Evolutionary conservation across 2,329 filamentous ascomycete species (phyloP).

Genomic region (Ophioceras dolichostomum): DNA sequence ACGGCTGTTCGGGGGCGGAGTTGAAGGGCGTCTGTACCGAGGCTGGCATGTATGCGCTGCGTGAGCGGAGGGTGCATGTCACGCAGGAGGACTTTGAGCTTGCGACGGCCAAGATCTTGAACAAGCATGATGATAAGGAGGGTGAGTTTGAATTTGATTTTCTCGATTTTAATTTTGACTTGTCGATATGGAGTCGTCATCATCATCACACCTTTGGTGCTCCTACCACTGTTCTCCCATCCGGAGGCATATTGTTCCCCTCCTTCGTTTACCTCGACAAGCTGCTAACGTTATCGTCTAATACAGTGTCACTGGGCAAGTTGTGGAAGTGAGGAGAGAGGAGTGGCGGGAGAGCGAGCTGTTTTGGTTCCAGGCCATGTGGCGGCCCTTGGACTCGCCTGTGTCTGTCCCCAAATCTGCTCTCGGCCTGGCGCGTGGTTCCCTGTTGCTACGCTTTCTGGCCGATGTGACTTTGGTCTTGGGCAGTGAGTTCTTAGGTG

Average conservation of each 20-base stretch:
- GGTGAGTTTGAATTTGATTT: slow-evolving; percentile 25
- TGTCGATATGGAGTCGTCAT: no score
- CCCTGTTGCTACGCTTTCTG: no score
- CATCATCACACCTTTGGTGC: no score
- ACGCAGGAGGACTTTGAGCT: slow-evolving; percentile 99
- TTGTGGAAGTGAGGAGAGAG: slow-evolving; percentile 39
- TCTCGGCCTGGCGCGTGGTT: no score
- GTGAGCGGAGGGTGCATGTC: slow-evolving; percentile 92
- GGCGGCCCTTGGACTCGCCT: no score
- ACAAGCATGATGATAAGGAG: slow-evolving; percentile 99
- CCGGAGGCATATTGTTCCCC: no score
- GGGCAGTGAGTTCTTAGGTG: no score
- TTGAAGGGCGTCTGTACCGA: slow-evolving; percentile 98
- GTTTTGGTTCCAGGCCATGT: background rate
- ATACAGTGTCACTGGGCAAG: slow-evolving; percentile 54
- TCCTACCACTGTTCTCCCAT: no score
- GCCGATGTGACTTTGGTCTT: no score
- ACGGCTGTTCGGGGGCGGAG: slow-evolving; percentile 93
- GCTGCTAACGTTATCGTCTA: slow-evolving; percentile 3
- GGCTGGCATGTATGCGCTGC: slow-evolving; percentile 93
- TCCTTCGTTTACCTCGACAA: no score
- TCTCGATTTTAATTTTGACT: no score
- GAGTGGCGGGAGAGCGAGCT: background rate
- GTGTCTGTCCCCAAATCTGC: no score
- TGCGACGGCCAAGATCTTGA: slow-evolving; percentile 96